Percentiles rank a stretch among this genome's conserved stretches.
Conservation (phyloP, 73 alveolate genomes). For the Paramecium pentaurelia region DNA sequence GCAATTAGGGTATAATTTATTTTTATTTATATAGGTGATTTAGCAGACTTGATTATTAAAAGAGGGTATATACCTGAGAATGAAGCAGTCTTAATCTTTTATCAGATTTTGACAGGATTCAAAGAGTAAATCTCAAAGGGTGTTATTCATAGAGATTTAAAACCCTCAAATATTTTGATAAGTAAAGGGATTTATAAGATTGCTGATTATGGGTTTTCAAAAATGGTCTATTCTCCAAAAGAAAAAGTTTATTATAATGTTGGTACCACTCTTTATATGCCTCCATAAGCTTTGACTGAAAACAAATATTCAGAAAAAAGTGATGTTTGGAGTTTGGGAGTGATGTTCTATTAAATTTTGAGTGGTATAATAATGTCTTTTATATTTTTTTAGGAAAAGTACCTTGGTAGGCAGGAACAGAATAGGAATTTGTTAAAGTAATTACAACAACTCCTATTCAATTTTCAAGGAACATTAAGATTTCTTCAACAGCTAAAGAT, state of each 20-base stretch:
- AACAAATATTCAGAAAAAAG: conserved; percentile 76
- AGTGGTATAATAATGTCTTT: conserved; percentile 54
- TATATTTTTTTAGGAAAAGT: conserved; percentile 23
- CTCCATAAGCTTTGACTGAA: conserved; percentile 78
- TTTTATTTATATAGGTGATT: neutral
- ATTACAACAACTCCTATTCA: conserved; percentile 45
- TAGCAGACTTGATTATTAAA: neutral
- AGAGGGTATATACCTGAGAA: conserved; percentile 36
- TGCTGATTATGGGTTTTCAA: conserved; percentile 62
- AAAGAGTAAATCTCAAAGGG: conserved; percentile 40
- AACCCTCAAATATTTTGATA: conserved; percentile 59
- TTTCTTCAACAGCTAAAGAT: conserved; percentile 29
- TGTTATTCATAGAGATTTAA: conserved; percentile 64
- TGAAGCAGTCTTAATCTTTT: conserved; percentile 27
- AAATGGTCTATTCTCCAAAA: conserved; percentile 27
- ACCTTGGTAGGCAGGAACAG: conserved; percentile 77
- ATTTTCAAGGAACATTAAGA: neutral
- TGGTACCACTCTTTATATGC: conserved; percentile 82
- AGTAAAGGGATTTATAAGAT: conserved; percentile 43
- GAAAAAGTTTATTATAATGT: conserved; percentile 70
- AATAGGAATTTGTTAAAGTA: conserved; percentile 31
- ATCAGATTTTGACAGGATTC: conserved; percentile 48
- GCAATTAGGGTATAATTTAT: conserved; percentile 28
- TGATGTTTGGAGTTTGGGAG: conserved; percentile 86
- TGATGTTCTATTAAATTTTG: conserved; percentile 80